Base-by-base conservation (phyloP, 73 alveolate species). In the Paramecium primaurelia region DNA sequence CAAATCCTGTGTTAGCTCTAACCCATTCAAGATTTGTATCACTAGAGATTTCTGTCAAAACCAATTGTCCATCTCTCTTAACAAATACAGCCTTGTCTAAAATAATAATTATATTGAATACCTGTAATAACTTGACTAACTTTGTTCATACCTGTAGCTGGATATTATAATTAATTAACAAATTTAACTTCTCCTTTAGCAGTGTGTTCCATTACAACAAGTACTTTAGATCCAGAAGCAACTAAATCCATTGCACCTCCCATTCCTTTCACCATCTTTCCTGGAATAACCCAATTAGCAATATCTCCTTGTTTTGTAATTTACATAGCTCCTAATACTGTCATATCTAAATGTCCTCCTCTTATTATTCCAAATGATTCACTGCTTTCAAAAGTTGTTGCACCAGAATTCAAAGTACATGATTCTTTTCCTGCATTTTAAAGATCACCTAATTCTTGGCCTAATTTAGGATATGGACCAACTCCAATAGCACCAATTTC, bases 231-330 rank as follows among this genome's bases (percentile, higher is more conserved):
- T 37, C 96, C 98, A 26, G 96, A 94, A 9, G 95, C 84, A 20
- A 96, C 98, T 14, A 97, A 86, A 90, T 97, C 99, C 99, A 97
- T 97, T 2, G 98, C 98, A 51, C 98, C 98, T 26, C 98, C 99
- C 97, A 95, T 94, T 38, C 99, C 99, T 89, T 93, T 96, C 16
- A 97, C 99, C 97, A 97, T 71, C 93, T 97, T 97, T 42, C 99
- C 99, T 47, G 99, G 99, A 83, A 98, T 97, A 83, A 98, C 96
- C 99, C 99, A 98, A 86, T 97, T 98, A 69, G 99, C 99, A 26
- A 98, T 92, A 75, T 98, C 99, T 18, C 99, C 99, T 12, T 92
- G 69, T 69, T 93, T 92, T 20, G 98, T 93, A 2, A 98, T 98
- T 95, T 98, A 93, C 80, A 97, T 77, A 45, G 96, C 98, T 75